Evolutionary conservation across 805 yeast species (phyloP), one percentile per base, ranked within the genome.

Genomic region (Lachancea fermentati): DNA sequence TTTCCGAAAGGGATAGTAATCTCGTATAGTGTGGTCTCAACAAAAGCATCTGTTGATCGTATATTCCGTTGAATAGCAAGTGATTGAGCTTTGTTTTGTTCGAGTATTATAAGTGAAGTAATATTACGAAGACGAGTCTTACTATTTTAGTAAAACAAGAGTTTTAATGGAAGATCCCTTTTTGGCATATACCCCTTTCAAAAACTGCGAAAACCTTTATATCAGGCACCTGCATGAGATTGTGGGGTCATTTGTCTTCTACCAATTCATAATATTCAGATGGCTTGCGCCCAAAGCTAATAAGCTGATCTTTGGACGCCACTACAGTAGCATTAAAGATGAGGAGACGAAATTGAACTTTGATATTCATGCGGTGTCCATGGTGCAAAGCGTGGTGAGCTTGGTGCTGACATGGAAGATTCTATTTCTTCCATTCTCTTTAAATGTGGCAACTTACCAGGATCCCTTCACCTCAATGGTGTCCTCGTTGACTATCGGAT

Each of bases 291-390:
- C 84, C 0, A 34, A 54, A 1, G 32, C 85, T 9, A 72, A 81
- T 44, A 69, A 66, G 3, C 26, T 46, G 13, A 28, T 77, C 18
- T 73, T 82, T 47, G 81, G 84, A 3, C 57, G 63, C 15, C 58
- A 68, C 43, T 88, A 88, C 63, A 71, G 73, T 4, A 50, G 60
- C 3, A 62, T 77, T 33, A 48, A 58, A 32, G 61, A 63, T 32
- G 48, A 54, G 17, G 75, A 75, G 51, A 68, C 72, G 30, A 75
- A 71, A 57, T 52, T 79, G 47, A 87, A 91, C 60, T 93, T 86
- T 58, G 96, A 93, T 61, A 85, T 89, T 51, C 97, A 93, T 61
- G 72, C 85, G 9, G 96, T 87, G 3, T 81, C 97, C 2, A 79
- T 85, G 77, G 76, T 88, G 14, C 97, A 93, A 61, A 78, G 93